Conservation (phyloP, 345 rosid genomes). For the Hibiscus trionum region DNA sequence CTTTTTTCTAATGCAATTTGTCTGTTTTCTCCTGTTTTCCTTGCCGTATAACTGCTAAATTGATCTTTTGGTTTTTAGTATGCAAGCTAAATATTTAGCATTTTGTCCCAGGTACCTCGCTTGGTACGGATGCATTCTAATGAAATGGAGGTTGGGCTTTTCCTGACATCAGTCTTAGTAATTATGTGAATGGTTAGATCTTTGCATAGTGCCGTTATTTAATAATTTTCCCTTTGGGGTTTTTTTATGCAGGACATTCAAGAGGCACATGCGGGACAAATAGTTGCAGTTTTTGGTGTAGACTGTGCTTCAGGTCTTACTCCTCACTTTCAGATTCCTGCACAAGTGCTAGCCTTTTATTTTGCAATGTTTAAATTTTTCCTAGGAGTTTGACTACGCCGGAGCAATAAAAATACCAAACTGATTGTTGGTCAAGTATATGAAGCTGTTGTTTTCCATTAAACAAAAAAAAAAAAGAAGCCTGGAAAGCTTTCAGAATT, state of each 20-base stretch:
- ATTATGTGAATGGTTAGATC: neutral
- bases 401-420: neutral
- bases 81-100: conserved; percentile 6
- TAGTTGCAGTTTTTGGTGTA: conserved; percentile 96
- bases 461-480: neutral
- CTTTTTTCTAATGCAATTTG: neutral
- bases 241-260: conserved; percentile 70
- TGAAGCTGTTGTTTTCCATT: neutral
- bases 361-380: neutral
- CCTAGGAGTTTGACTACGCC: neutral
- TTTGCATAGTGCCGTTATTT: neutral
- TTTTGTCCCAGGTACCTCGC: conserved; percentile 69
- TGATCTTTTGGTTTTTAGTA: neutral
- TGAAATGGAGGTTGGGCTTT: conserved; percentile 83
- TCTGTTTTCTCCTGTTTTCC: neutral
- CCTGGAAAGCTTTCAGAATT: neutral
- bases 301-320: conserved; percentile 94
- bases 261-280: conserved; percentile 98
- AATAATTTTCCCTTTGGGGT: neutral
- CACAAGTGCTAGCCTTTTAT: neutral
- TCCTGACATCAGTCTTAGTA: neutral
- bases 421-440: neutral
- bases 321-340: neutral
- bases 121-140: conserved; percentile 93
- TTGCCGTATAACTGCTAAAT: neutral